phyloP scores from a whole-genome alignment of 495 filamentous ascomycete genomes.

The Pseudomonodictys pantanalensis region DNA sequence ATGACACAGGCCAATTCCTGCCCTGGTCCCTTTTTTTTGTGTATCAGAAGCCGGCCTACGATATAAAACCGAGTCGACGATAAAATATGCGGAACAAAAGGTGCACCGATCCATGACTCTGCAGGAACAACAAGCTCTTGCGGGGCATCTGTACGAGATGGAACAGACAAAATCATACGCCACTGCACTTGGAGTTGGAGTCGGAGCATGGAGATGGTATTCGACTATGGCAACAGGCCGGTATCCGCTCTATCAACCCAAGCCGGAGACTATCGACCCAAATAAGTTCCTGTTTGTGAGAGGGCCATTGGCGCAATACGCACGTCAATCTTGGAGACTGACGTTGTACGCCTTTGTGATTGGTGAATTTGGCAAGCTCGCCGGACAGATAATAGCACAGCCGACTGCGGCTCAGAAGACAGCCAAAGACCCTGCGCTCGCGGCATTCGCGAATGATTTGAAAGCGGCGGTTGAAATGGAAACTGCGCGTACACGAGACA shows the following conservation, averaged over 20 bases:
- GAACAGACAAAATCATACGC: conserved; percentile 9
- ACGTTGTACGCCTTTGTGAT: conserved; percentile 3
- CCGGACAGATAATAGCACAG: conserved; percentile 1
- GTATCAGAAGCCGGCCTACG: neutral
- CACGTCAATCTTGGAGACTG: conserved; percentile 24
- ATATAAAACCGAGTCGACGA: neutral
- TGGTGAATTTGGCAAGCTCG: conserved; percentile 12
- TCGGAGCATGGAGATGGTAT: conserved; percentile 15
- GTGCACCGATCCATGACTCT: conserved; percentile 14
- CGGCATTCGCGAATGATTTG: conserved; percentile 13
- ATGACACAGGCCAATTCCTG: conserved; percentile 23
- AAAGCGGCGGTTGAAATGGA: neutral
- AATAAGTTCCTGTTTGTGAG: conserved; percentile 27
- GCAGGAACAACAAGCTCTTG: conserved; percentile 19
- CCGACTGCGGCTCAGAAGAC: conserved; percentile 1
- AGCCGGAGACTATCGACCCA: conserved; percentile 24
- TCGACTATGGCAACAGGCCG: conserved; percentile 5
- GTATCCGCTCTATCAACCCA: conserved; percentile 30
- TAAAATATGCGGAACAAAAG: conserved; percentile 8
- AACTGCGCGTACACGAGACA: neutral
- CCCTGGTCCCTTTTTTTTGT: conserved; percentile 18
- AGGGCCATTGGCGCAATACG: conserved; percentile 17
- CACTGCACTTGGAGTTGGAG: neutral
- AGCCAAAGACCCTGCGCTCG: conserved; percentile 16
- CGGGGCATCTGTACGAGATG: conserved; percentile 3